Evolutionary conservation across 441 rosid species (phyloP), one percentile per base, ranked within the genome.

Genomic region (Brassica hybrid): DNA sequence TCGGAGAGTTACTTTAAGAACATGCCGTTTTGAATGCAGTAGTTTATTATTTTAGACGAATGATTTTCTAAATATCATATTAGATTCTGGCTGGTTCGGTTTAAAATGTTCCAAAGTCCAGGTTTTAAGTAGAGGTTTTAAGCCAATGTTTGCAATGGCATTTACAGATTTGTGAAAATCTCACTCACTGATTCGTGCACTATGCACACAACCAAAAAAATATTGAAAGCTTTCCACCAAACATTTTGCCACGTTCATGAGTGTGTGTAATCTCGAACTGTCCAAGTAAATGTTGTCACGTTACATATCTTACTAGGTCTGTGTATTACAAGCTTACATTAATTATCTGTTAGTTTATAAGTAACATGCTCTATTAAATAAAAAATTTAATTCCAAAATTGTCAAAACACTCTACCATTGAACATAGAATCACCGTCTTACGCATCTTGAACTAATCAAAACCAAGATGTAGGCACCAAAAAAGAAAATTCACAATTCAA

Each of bases 361-460:
- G 11, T 14, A 7, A 41, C 5, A 10, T 4, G 36, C 23, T 50
- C 14, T 34, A 25, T 17, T 17, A 16, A 67, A 14, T 58, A 25
- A 16, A 54, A 12, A 3, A 23, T 10, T 38, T 36, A 10, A 74
- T 54, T 56, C 38, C 14, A 56, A 11, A 4, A 48, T 0, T 25
- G 2, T 23, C 25, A 38, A 23, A 64, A 25, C 41, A 6, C 19
- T 56, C 41, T 36, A 66, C 58, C 62, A 67, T 45, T n/a, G 11
- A 30, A 67, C 78, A 34, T 17, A 71, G 16, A 41, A 45, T n/a
- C 38, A 25, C 6, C 67, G 30, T 25, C 30, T 25, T 25, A 3
- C 30, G 52, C 74, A 32, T 36, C 66, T 64, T 52, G 27, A 67
- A 76, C 69, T 67, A 68, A n/a, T 59, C 74, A 64, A 32, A 61